phyloP scores from a whole-genome alignment of 371 early-diverging fungal genomes.

The Coemansia sp. region DNA sequence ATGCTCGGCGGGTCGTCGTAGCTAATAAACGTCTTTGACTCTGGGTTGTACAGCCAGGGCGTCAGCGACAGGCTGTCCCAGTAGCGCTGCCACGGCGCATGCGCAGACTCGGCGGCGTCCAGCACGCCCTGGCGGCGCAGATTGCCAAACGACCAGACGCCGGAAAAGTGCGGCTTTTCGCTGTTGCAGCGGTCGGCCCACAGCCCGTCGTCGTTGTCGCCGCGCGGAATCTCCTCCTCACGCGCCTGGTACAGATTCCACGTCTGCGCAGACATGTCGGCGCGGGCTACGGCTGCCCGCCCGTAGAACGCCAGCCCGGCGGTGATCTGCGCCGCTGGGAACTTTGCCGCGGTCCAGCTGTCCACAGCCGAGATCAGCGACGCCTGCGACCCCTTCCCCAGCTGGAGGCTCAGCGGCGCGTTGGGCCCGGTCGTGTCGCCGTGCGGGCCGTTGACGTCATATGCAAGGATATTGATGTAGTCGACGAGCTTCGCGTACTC shows the following conservation, averaged over 20 bases:
- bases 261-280: conserved; percentile 52
- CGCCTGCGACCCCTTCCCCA: conserved; percentile 53
- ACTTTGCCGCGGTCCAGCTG: conserved; percentile 56
- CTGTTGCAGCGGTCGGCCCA: conserved; percentile 28
- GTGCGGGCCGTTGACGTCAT: conserved; percentile 67
- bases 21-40: conserved; percentile 58
- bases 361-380: conserved; percentile 33
- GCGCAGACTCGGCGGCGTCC: conserved; percentile 48
- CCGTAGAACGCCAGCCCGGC: conserved; percentile 74
- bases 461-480: conserved; percentile 65
- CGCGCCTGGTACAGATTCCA: conserved; percentile 36
- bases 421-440: conserved; percentile 62
- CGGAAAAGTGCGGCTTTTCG: conserved; percentile 39
- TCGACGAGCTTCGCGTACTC: conserved; percentile 65
- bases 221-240: conserved; percentile 22
- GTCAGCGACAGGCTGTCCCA: conserved; percentile 63
- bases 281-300: conserved; percentile 54
- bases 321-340: conserved; percentile 60
- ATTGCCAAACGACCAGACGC: conserved; percentile 56
- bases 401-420: conserved; percentile 58
- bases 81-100: conserved; percentile 58
- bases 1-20: conserved; percentile 66
- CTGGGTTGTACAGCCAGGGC: conserved; percentile 65
- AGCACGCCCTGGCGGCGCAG: conserved; percentile 55
- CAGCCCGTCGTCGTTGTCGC: conserved; percentile 44